Base-by-base conservation (phyloP, 2,329 filamentous ascomycete species). In the Monosporascus sp. region DNA sequence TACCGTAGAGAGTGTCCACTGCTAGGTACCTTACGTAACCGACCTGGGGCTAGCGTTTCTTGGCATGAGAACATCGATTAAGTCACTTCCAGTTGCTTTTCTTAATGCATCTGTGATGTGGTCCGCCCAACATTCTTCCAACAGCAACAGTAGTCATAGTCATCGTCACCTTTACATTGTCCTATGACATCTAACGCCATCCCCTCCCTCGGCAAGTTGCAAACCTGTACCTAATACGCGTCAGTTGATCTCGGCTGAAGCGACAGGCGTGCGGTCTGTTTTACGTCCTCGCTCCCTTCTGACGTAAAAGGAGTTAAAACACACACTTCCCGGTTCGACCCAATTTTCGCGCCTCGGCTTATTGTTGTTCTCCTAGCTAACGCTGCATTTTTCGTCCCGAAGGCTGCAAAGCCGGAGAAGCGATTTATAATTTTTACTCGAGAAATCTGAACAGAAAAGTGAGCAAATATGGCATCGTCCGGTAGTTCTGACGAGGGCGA, bases 401-500 rank as follows among this genome's bases (percentile, higher is more conserved):
- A 66, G 64, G 61, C 58, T 27, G 9, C n/a, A 22, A 46, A 31
- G 43, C 26, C 24, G 22, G 43, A 59, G 56, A 57, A 61, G 56
- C 54, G 46, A 53, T 55, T 49, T 54, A 49, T 50, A 51, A 61
- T 60, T 58, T 56, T 52, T 59, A 55, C 31, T 34, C 31, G 47
- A 59, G 41, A 47, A 47, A 53, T 58, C 51, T 46, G 54, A 61
- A 57, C 48, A 60, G 55, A 65, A 60, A 34, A 66, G 65, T 64
- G 62, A 67, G 61, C 64, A 64, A 63, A 65, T 16, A 60, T 69
- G 67, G 64, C 64, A 26, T 65, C 65, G 58, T 61, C 70, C 63
- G 76, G 75, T 64, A 90, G 86, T 75, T 90, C 88, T 68, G 90
- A 90, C 73, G 90, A 95, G 75, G 90, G 91, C 76, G 91, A 95